A percentile compares a stretch with the other conserved stretches of the same genome.
These are phyloP conservation scores for Tribonema minus DNA, from an alignment of 108 stramenopile species.

Conservation along the genomic window DNA sequence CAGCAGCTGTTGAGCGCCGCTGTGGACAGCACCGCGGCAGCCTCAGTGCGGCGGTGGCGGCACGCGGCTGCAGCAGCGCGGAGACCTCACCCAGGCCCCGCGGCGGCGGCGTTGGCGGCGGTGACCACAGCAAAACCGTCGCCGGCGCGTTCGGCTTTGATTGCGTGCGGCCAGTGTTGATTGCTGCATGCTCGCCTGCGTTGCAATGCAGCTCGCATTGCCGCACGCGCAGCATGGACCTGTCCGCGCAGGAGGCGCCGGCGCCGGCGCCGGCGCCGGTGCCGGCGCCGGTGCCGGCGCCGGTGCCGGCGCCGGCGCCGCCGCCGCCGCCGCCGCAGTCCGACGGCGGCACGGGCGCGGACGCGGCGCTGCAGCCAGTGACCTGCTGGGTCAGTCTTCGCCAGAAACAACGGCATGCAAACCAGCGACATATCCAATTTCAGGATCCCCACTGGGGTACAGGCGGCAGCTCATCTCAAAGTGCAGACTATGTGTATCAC, in stretches of 20 bases:
- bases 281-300: too few species aligned
- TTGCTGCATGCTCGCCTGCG: neutral
- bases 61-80: neutral
- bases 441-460: too few species aligned
- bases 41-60: neutral
- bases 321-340: neutral
- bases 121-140: neutral
- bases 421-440: too few species aligned
- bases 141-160: neutral
- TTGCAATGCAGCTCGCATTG: neutral
- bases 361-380: too few species aligned
- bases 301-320: too few species aligned
- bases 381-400: too few species aligned
- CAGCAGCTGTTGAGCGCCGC: too few species aligned
- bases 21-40: neutral
- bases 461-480: too few species aligned
- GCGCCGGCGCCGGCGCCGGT: conserved; percentile 1
- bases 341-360: too few species aligned
- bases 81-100: neutral
- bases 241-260: neutral
- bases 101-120: neutral
- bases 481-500: too few species aligned
- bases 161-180: too few species aligned
- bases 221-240: neutral
- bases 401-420: too few species aligned